A percentile compares a stretch with the other conserved stretches of the same genome.
These are phyloP conservation scores for Candida easanensis DNA, from an alignment of 805 yeast genomes.

Conservation along the genomic window DNA sequence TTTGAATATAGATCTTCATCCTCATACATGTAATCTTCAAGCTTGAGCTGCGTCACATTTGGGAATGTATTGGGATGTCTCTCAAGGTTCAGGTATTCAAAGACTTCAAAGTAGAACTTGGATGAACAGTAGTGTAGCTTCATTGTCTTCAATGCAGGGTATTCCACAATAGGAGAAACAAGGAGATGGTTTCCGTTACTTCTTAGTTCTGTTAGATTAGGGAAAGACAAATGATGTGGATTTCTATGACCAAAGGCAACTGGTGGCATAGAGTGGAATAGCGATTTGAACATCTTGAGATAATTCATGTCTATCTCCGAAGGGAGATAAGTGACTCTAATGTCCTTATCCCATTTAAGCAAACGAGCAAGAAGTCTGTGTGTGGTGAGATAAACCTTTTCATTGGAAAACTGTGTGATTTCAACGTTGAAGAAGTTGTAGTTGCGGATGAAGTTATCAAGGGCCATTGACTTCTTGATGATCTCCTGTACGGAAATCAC, in stretches of 20 bases:
- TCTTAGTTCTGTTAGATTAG: constrained; percentile 16
- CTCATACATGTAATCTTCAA: constrained; percentile 28
- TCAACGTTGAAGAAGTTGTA: constrained; percentile 19
- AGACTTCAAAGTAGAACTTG: constrained; percentile 22
- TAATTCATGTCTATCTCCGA: constrained; percentile 18
- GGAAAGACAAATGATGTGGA: constrained; percentile 5
- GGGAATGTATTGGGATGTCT: constrained; percentile 17
- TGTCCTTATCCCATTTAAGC: constrained; percentile 7
- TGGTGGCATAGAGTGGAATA: constrained; percentile 12
- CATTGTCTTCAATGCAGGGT: constrained; percentile 13
- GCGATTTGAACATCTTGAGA: constrained; percentile 24
- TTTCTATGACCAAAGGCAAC: constrained; percentile 2
- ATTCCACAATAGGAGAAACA: constrained; percentile 13
- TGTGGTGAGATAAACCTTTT: constrained; percentile 7
- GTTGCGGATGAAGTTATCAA: constrained; percentile 11
- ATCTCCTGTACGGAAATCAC: constrained; percentile 13
- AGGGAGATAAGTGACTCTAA: constrained; percentile 14
- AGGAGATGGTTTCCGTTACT: constrained; percentile 25
- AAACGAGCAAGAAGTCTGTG: constrained; percentile 15
- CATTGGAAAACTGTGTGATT: constrained; percentile 8
- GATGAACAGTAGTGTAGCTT: constrained; percentile 27
- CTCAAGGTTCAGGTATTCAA: constrained; percentile 16
- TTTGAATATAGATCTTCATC: constrained; percentile 24
- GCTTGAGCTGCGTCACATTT: constrained; percentile 14
- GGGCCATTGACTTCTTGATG: constrained; percentile 3